These are phyloP conservation scores for Neurospora sublineolata DNA, from an alignment of 495 filamentous ascomycete species.

Conservation along the genomic window DNA sequence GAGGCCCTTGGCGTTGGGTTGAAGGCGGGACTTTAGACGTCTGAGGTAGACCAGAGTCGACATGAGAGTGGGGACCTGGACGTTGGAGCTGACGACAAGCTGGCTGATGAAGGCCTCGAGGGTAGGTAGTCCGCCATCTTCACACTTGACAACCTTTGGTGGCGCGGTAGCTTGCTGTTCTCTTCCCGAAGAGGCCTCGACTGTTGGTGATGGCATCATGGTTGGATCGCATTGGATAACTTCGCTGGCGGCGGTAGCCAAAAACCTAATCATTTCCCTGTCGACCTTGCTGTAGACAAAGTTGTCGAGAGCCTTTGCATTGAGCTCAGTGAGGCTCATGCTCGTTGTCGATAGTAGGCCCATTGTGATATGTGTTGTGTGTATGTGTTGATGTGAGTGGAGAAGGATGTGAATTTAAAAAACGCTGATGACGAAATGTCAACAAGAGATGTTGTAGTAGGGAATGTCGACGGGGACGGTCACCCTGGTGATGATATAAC, in stretches of 20 bases:
- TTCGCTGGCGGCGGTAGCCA: slow-evolving; percentile 67
- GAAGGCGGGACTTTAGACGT: slow-evolving; percentile 70
- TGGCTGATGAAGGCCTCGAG: slow-evolving; percentile 85
- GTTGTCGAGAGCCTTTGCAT: slow-evolving; percentile 75
- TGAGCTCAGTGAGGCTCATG: slow-evolving; percentile 38
- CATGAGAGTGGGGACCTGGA: slow-evolving; percentile 96
- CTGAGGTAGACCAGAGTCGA: slow-evolving; percentile 86
- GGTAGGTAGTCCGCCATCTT: slow-evolving; percentile 50
- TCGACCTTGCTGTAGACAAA: slow-evolving; percentile 78
- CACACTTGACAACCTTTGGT: slow-evolving; percentile 36
- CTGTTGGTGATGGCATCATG: slow-evolving; percentile 30
- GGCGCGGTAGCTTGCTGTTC: slow-evolving; percentile 60
- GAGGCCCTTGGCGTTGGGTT: slow-evolving; percentile 92
- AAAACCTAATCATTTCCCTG: slow-evolving; percentile 71
- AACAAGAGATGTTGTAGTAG: not conserved
- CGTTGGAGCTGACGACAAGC: slow-evolving; percentile 82
- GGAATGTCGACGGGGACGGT: slow-evolving; percentile 5
- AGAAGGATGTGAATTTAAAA: not conserved
- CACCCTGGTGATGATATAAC: slow-evolving; percentile 8
- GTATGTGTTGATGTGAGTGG: slow-evolving; percentile 8
- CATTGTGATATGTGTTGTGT: slow-evolving; percentile 20
- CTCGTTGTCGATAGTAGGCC: slow-evolving; percentile 21
- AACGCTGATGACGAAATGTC: slow-evolving; percentile 10
- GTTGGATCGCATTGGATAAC: slow-evolving; percentile 83
- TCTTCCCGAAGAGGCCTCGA: slow-evolving; percentile 2